Evolutionary conservation across 2,329 filamentous ascomycete genomes (phyloP).

Genomic region (Diaporthe sp.): DNA sequence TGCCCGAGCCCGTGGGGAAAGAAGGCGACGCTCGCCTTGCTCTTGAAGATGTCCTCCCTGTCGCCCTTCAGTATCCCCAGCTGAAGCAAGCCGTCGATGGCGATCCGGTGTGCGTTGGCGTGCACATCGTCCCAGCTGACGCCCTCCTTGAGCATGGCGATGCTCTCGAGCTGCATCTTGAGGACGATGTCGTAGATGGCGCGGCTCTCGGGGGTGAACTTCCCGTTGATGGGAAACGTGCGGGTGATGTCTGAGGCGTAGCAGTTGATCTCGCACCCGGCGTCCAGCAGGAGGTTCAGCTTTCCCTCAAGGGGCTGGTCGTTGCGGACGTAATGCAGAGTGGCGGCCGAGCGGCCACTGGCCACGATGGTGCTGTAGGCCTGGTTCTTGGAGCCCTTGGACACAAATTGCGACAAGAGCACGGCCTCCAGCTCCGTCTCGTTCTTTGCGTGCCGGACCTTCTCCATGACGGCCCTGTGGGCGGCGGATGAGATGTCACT

Average conservation of each 20-base stretch:
- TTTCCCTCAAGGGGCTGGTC: constrained; percentile 77
- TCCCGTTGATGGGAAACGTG: constrained; percentile 85
- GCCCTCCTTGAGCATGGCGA: constrained; percentile 78
- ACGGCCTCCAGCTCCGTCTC: constrained; percentile 87
- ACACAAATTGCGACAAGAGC: constrained; percentile 83
- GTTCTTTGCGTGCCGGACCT: constrained; percentile 75
- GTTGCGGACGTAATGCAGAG: constrained; percentile 90
- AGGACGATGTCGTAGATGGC: constrained; percentile 87
- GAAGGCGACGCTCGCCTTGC: constrained; percentile 88
- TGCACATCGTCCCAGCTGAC: constrained; percentile 88
- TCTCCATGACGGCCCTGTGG: constrained; percentile 73
- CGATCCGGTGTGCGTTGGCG: constrained; percentile 82
- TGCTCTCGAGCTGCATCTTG: constrained; percentile 87
- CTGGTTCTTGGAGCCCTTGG: constrained; percentile 83
- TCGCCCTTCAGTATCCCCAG: constrained; percentile 81
- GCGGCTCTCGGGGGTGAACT: constrained; percentile 77
- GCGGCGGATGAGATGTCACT: constrained; percentile 78
- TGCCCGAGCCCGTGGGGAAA: constrained; percentile 77
- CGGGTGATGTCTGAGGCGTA: constrained; percentile 72
- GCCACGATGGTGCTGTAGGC: constrained; percentile 92
- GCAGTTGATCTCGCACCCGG: constrained; percentile 81
- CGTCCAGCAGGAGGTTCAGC: constrained; percentile 86
- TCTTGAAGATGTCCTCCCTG: constrained; percentile 80
- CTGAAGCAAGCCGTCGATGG: constrained; percentile 81
- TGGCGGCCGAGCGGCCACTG: constrained; percentile 83